Base-by-base conservation (phyloP, 2,329 filamentous ascomycete species). In the Thielaviopsis musarum region DNA sequence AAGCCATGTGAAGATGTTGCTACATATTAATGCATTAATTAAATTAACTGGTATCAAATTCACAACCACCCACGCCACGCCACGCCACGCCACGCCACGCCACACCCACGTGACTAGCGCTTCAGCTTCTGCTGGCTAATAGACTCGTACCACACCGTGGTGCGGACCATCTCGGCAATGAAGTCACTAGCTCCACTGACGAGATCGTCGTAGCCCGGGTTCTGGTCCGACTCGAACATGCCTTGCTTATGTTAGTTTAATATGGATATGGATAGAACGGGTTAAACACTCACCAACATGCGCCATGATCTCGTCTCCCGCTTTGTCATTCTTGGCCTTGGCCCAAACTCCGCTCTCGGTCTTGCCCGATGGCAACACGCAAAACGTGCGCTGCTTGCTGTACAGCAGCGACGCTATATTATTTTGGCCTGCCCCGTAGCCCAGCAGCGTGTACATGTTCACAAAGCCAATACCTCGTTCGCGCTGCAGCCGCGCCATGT, bases 361-460 rank as follows among this genome's bases (percentile, higher is more conserved):
- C 63, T 73, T 72, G 59, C 76, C 78, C 64, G 77, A 77, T 1
- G 90, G 89, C 59, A 95, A 69, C 61, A 89, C 88, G 72, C 91
- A 95, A 69, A 97, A 98, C 0, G 91, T 97, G 65, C 93, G 78
- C 66, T 73, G 72, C 12, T 30, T 48, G 30, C 60, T 61, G 41
- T 61, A 61, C 30, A 61, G 22, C 21, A 61, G 19, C 17, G 48
- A 49, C 34, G 60, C 56, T n/a, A 59, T 54, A 51, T 59, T 62
- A 1, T 52, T 60, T 30, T 77, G 66, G 57, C 75, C 70, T 15
- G 86, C 84, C 15, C 81, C 83, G 66, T 79, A 77, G 1, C 90
- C 91, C 26, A 98, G 80, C 28, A 84, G 79, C 4, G 89, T 95
- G 71, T 95, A 96, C 61, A 96, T 76, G 68, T 96, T 93, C 15